These are phyloP conservation scores for Zarea fungicola DNA, from an alignment of 2,329 filamentous ascomycete species.

Conservation along the genomic window DNA sequence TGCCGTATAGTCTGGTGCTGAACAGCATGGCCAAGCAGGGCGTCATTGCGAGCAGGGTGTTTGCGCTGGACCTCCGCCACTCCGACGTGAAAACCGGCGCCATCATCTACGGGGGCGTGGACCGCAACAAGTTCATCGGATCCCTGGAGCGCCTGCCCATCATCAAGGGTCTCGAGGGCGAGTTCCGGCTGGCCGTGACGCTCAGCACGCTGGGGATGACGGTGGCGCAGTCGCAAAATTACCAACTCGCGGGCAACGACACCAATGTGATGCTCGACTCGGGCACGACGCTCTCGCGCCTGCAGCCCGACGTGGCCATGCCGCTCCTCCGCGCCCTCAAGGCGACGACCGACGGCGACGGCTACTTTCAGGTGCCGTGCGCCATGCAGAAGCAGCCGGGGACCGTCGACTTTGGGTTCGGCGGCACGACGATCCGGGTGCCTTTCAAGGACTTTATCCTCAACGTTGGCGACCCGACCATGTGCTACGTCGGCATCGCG, in stretches of 20 bases:
- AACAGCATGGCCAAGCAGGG: constrained; percentile 43
- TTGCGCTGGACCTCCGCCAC: constrained; percentile 46
- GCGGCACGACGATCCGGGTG: constrained; percentile 35
- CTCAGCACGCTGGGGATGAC: constrained; percentile 29
- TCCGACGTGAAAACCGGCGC: constrained; percentile 39
- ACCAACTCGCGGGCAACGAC: constrained; percentile 25
- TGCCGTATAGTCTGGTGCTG: constrained; percentile 49
- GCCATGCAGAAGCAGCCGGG: constrained; percentile 29
- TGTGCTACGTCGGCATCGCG: constrained; percentile 40
- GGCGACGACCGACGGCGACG: constrained; percentile 33
- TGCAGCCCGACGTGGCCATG: constrained; percentile 38
- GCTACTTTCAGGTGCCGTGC: constrained; percentile 43
- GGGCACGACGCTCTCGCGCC: constrained; percentile 44
- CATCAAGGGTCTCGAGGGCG: constrained; percentile 30
- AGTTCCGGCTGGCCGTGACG: constrained; percentile 32
- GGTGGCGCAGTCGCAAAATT: constrained; percentile 18
- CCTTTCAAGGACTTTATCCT: constrained; percentile 46
- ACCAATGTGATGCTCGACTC: constrained; percentile 46
- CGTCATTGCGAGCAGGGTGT: constrained; percentile 44
- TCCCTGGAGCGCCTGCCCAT: constrained; percentile 38
- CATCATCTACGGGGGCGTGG: constrained; percentile 49
- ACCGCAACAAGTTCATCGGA: constrained; percentile 47
- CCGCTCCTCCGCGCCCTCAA: constrained; percentile 40
- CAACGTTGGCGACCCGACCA: constrained; percentile 29
- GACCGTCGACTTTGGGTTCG: constrained; percentile 46